Evolutionary conservation across 2,329 filamentous ascomycete species (phyloP), one percentile per base, ranked within the genome.

Genomic region (Alternaria gaisen): DNA sequence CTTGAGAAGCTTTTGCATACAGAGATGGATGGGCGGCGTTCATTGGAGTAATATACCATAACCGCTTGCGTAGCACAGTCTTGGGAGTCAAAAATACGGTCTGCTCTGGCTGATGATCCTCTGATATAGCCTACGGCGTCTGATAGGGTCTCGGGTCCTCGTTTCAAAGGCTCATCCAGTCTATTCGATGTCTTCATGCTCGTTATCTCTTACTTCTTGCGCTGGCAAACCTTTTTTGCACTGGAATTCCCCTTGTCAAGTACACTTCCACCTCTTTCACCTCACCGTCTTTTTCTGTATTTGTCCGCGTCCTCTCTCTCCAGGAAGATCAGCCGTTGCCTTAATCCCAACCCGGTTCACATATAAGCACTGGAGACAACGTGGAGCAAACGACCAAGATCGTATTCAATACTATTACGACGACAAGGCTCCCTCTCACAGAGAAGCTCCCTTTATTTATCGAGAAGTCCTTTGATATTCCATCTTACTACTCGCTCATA

Each of bases 31-130:
- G 47, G 26, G 52, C 9, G 59, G 61, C 50, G 59, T 66, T 66
- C 12, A 11, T 34, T 8, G 41, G 40, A 6, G 44, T 50, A 58
- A 14, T 7, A 36, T 36, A 30, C 48, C 26, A 54, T 24, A 18
- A 32, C 18, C 12, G 22, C 18, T 63, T 63, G 61, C 62, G 69
- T 64, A 68, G 59, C 60, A 38, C 38, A 36, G 22, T 12, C 1
- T 42, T 20, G 4, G 9, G 38, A 12, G 22, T 24, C 11, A 18
- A 12, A 8, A 14, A 30, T 1, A 18, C 6, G 9, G 14, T 20
- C 8, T 40, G 18, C 14, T 40, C 2, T 36, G 32, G 2, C 14
- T 36, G 36, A 6, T 0, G 8, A 40, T 40, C 10, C 8, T 40
- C 4, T n/a, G 14, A 20, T 6, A 41, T 20, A 16, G 12, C 5